Evolutionary conservation across 2,329 filamentous ascomycete species (phyloP).

Genomic region (Colletotrichum sidae): DNA sequence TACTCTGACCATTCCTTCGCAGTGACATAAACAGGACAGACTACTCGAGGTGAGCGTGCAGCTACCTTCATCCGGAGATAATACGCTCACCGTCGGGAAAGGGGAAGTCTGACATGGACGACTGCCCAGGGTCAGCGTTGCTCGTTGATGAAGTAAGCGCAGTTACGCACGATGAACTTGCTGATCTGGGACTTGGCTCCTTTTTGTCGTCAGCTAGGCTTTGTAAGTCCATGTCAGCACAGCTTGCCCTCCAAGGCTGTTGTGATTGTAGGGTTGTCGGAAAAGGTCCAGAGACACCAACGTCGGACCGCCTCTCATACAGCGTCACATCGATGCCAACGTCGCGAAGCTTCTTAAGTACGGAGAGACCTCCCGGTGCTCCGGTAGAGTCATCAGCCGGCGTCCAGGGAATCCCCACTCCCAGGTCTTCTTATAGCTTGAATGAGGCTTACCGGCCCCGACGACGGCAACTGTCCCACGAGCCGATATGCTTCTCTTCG

Average conservation of each 20-base stretch:
- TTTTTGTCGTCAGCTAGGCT: background rate
- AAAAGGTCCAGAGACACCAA: conserved; percentile 41
- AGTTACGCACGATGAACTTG: conserved; percentile 41
- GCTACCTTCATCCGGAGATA: background rate
- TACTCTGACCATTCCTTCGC: conserved; percentile 34
- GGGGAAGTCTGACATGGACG: conserved; percentile 41
- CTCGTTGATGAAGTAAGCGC: background rate
- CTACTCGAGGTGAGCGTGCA: background rate
- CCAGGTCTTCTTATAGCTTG: background rate
- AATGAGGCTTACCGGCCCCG: conserved; percentile 37
- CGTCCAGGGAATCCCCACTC: no score
- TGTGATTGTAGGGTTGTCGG: conserved; percentile 40
- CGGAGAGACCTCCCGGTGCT: conserved; percentile 41
- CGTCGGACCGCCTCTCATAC: conserved; percentile 41
- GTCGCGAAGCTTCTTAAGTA: conserved; percentile 41
- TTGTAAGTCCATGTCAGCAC: background rate
- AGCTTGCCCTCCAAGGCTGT: conserved; percentile 26
- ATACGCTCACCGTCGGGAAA: conserved; percentile 39
- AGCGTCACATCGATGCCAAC: conserved; percentile 42
- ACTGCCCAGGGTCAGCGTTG: conserved; percentile 13
- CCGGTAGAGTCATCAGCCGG: background rate
- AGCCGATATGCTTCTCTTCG: background rate
- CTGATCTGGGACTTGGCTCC: conserved; percentile 38
- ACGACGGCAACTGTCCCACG: conserved; percentile 38
- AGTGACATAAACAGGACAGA: conserved; percentile 5